Base-by-base conservation (phyloP, 768 basidiomycete genomes). In the Cantharellus anzutake region DNA sequence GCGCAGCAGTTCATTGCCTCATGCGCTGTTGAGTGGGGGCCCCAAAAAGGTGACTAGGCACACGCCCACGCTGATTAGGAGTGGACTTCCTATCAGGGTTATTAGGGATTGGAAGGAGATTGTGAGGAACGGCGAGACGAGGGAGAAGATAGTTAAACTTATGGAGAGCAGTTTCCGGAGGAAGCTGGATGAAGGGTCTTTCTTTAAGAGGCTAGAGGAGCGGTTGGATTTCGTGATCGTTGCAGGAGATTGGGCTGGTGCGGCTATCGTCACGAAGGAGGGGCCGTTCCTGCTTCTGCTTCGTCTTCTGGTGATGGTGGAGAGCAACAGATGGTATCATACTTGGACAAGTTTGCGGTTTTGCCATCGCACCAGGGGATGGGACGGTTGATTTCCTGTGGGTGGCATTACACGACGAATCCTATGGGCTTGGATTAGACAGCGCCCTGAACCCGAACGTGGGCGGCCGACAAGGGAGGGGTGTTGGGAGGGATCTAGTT, bases 351-450 rank as follows among this genome's bases (percentile, higher is more conserved):
- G 72, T 99, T 99, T 69, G 94, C 93, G 14, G 92, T 99, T 44
- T 76, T 93, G 42, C 96, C 96, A 2, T 82, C 76, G 61, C 82
- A 97, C 67, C 96, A 99, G 71, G 96, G 96, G 94, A 98, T 66
- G 96, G 96, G 16, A 98, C 96, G 0, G 96, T 98, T 60, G 96
- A 99, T 73, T 99, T 99, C 74, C 74, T 99, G 42, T 99, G 96
- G 96, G 94, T 97, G 50, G 93, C 93, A 14, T 73, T 99, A 56
- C 91, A 98, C 65, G 96, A 99, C 70, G 96, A 99, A 71, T 90
- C 96, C 4, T 99, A 94, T 66, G 96, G 96, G 29, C 80, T 97
- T 16, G 96, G 96, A 0, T 80, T 93, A 57, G 83, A 86, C 4
- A 93, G 86, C 72, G 88, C 96, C 48, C 84, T 86, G 61, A 99